Evolutionary conservation across 2,329 filamentous ascomycete genomes (phyloP).

Genomic region (Hirsutella thompsonii): DNA sequence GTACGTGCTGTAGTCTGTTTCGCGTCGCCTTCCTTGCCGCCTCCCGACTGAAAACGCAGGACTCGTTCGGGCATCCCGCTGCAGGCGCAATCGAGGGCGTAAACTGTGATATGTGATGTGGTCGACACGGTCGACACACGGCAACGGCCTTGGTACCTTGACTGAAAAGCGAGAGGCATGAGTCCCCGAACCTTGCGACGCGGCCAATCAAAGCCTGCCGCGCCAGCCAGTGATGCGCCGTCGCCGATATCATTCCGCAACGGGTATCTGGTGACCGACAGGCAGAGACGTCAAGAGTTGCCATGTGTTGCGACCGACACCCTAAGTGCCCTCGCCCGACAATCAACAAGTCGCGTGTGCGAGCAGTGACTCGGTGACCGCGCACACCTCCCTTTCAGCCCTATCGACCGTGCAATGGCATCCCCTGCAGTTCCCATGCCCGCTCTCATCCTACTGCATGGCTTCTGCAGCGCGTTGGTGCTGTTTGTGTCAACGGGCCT

Average conservation of each 20-base stretch:
- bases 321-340: neutral
- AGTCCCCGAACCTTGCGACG: constrained; percentile 1
- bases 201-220: constrained; percentile 1
- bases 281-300: neutral
- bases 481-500: neutral
- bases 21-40: neutral
- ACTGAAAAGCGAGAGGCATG: neutral
- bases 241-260: constrained; percentile 1
- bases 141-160: neutral
- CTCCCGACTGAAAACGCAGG: neutral
- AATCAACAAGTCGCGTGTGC: neutral
- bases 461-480: neutral
- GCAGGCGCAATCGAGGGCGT: neutral
- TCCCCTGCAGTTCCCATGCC: neutral
- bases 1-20: neutral
- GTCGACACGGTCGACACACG: neutral
- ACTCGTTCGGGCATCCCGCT: constrained; percentile 1
- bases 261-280: neutral
- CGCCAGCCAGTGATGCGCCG: neutral
- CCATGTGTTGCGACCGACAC: neutral
- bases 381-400: constrained; percentile 7
- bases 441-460: neutral
- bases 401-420: constrained; percentile 4
- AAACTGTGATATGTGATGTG: neutral
- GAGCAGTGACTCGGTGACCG: neutral